Evolutionary conservation across 352 stramenopile species (phyloP).

Genomic region (Pythium rishiriense): DNA sequence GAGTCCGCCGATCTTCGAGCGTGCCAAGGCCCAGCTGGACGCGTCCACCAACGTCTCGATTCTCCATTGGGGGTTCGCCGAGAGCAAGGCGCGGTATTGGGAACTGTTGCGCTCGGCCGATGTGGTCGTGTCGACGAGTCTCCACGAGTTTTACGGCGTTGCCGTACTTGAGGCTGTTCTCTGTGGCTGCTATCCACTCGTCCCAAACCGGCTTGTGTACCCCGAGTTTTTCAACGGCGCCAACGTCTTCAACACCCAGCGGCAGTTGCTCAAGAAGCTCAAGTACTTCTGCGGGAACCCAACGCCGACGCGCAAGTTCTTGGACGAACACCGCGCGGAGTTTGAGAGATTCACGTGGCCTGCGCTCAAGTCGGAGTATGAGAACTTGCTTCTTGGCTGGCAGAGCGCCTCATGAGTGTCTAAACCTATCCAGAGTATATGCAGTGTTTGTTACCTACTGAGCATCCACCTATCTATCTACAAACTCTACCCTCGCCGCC

Average conservation of each 20-base stretch:
- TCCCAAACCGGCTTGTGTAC: conserved; percentile 53
- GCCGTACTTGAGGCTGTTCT: conserved; percentile 50
- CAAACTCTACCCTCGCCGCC: background rate
- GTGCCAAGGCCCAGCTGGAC: conserved; percentile 30
- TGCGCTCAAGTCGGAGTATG: conserved; percentile 28
- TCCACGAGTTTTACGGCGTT: conserved; percentile 63
- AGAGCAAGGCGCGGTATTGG: conserved; percentile 37
- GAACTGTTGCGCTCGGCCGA: conserved; percentile 36
- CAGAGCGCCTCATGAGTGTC: background rate
- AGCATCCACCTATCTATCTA: conserved; percentile 1
- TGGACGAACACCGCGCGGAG: conserved; percentile 1
- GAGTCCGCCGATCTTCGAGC: conserved; percentile 33
- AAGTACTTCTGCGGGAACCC: conserved; percentile 41
- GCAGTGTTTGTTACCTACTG: too few relatives aligned
- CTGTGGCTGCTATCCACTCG: conserved; percentile 47
- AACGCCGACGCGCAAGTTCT: conserved; percentile 22
- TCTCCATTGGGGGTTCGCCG: conserved; percentile 41
- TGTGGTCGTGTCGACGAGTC: conserved; percentile 54
- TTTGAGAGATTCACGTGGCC: conserved; percentile 40
- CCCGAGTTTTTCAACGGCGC: conserved; percentile 40
- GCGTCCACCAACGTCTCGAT: conserved; percentile 29
- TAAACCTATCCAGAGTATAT: conserved; percentile 11
- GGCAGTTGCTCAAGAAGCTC: conserved; percentile 49
- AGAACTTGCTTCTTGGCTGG: conserved; percentile 23
- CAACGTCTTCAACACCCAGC: conserved; percentile 45